These are phyloP conservation scores for Euphorbia celastroides DNA, from an alignment of 441 rosid species.

Conservation along the genomic window DNA sequence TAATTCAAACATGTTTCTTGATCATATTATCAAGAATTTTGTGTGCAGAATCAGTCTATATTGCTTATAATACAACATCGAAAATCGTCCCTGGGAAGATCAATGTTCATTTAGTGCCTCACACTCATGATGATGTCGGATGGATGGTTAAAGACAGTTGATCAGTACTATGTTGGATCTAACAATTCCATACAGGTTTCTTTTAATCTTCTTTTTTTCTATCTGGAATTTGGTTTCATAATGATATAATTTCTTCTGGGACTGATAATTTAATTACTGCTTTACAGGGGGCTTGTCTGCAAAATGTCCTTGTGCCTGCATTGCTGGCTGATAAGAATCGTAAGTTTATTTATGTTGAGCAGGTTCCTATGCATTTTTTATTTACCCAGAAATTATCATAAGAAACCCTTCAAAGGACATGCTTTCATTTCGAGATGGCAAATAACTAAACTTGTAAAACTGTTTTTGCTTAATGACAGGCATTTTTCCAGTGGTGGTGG, in stretches of 20 bases:
- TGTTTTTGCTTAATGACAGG: constrained; percentile 55
- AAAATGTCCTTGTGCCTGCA: constrained; percentile 76
- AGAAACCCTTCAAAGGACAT: no score
- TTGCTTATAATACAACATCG: constrained; percentile 78
- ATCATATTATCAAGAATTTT: no score
- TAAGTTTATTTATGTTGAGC: constrained; percentile 83
- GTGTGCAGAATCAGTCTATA: constrained; percentile 56
- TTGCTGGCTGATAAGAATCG: constrained; percentile 88
- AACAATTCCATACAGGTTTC: constrained; percentile 94
- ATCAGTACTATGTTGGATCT: constrained; percentile 98
- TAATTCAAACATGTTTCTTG: no score
- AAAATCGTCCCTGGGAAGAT: constrained; percentile 74
- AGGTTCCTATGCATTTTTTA: no score
- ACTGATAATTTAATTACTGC: constrained; percentile 18
- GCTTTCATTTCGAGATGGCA: no score
- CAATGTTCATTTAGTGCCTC: constrained; percentile 95
- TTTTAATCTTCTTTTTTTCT: not conserved
- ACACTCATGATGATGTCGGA: constrained; percentile 95
- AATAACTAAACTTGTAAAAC: no score
- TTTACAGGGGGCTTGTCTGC: constrained; percentile 87
- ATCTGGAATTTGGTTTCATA: not conserved
- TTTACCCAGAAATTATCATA: no score
- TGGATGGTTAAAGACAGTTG: constrained; percentile 97
- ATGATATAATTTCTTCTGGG: no score
- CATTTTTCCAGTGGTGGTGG: constrained; percentile 99